phyloP scores from a whole-genome alignment of 352 stramenopile genomes.

The Phytophthora ramorum region DNA sequence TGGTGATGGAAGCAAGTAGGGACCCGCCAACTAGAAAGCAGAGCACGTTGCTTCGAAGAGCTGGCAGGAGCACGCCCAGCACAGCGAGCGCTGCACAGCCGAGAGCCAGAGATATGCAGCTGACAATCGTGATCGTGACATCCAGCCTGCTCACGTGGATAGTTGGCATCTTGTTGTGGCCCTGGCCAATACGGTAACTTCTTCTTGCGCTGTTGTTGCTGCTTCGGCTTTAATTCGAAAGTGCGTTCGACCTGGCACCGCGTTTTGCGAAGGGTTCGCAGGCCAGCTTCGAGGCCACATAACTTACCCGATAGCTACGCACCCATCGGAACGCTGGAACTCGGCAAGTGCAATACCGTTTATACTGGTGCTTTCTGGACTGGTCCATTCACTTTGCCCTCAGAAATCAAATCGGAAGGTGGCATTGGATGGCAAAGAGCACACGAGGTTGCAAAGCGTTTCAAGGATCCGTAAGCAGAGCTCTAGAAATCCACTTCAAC shows the following conservation, averaged over 20 bases:
- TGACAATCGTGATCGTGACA: neutral
- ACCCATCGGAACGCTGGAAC: neutral
- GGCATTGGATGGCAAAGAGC: neutral
- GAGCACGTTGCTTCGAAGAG: neutral
- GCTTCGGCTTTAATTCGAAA: neutral
- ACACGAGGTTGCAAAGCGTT: neutral
- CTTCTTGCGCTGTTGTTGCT: neutral
- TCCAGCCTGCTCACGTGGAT: neutral
- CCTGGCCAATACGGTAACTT: neutral
- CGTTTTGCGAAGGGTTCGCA: neutral
- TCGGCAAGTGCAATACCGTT: neutral
- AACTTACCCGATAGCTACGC: neutral
- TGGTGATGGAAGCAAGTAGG: neutral
- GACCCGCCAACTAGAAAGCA: slow-evolving; percentile 1
- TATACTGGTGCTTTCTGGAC: neutral
- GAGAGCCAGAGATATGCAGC: neutral
- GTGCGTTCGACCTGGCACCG: neutral
- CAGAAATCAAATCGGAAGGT: neutral
- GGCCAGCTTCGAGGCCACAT: neutral
- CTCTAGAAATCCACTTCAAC: too few species aligned
- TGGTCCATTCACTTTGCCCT: neutral
- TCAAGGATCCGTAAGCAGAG: neutral
- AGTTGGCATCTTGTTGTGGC: neutral
- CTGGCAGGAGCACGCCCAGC: neutral
- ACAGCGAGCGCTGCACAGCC: slow-evolving; percentile 1